phyloP scores from a whole-genome alignment of 306 rosid genomes.

The Clitoria ternatea region DNA sequence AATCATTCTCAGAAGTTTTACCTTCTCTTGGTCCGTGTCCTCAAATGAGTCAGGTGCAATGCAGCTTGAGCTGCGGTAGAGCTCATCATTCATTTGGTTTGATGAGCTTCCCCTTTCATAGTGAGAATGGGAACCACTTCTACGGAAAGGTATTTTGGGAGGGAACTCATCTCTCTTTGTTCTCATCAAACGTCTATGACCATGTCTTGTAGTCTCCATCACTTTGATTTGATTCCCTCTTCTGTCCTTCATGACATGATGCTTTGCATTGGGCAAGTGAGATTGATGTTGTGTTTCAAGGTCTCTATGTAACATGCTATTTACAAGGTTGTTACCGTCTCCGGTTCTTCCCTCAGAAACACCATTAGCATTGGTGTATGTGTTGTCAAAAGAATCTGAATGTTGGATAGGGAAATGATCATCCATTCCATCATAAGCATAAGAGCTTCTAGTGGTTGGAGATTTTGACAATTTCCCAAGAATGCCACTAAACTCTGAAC shows the following conservation, averaged over 20 bases:
- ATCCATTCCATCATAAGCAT: slow-evolving; percentile 55
- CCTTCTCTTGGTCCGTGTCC: slow-evolving; percentile 53
- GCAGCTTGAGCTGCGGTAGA: slow-evolving; percentile 39
- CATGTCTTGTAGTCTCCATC: slow-evolving; percentile 38
- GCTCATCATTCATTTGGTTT: slow-evolving; percentile 39
- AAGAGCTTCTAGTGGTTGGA: slow-evolving; percentile 34
- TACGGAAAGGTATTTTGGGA: slow-evolving; percentile 34
- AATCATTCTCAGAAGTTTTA: slow-evolving; percentile 55
- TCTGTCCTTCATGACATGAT: slow-evolving; percentile 28
- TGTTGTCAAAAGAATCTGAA: slow-evolving; percentile 25
- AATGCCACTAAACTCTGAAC: slow-evolving; percentile 38
- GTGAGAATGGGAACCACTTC: slow-evolving; percentile 31
- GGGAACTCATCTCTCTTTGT: slow-evolving; percentile 41
- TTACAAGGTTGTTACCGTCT: slow-evolving; percentile 39
- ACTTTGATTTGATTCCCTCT: slow-evolving; percentile 37
- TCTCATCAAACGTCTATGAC: slow-evolving; percentile 34
- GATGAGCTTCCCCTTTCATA: slow-evolving; percentile 40
- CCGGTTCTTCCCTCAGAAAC: slow-evolving; percentile 41
- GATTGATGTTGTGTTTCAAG: slow-evolving; percentile 31
- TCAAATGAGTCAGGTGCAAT: slow-evolving; percentile 33
- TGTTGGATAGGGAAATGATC: slow-evolving; percentile 28
- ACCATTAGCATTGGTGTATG: slow-evolving; percentile 16
- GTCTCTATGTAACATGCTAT: slow-evolving; percentile 22
- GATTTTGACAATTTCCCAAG: slow-evolving; percentile 36
- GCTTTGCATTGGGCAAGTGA: slow-evolving; percentile 35